Conservation (phyloP, 2,329 filamentous ascomycete genomes). For the Rasamsonia emersonii region DNA sequence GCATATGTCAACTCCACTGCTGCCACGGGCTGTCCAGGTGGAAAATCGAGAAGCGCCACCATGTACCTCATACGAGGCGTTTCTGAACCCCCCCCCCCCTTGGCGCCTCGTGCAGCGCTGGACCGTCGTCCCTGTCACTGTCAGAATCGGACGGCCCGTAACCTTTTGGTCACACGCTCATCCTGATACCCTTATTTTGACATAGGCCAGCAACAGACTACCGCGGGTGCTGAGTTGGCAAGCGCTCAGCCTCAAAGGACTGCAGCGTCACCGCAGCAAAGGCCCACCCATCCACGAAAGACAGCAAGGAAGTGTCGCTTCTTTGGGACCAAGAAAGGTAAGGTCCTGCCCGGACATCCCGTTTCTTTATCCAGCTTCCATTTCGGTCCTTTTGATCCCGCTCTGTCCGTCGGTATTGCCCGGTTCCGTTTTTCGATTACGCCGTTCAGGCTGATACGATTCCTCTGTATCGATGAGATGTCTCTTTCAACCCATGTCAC, state of each 20-base stretch:
- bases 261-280: conserved; percentile 9
- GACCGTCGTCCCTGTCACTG: conserved; percentile 3
- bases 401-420: too few species aligned
- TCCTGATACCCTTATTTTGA: conserved; percentile 10
- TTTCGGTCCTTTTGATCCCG: too few species aligned
- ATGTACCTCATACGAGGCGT: conserved; percentile 1
- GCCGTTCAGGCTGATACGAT: conserved; percentile 5
- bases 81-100: background rate
- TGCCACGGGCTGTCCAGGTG: background rate
- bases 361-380: too few species aligned
- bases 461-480: conserved; percentile 3
- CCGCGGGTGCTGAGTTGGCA: conserved; percentile 15
- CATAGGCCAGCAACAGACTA: conserved; percentile 8
- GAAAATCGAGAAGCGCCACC: background rate
- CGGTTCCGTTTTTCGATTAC: conserved; percentile 10
- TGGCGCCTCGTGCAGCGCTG: background rate
- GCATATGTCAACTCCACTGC: background rate
- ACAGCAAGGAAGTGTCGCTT: conserved; percentile 25
- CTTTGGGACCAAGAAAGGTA: conserved; percentile 33
- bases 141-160: conserved; percentile 8
- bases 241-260: conserved; percentile 14
- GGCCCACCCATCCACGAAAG: conserved; percentile 11
- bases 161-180: conserved; percentile 16
- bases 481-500: background rate
- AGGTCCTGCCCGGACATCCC: too few species aligned